phyloP scores from a whole-genome alignment of 345 rosid genomes.

The Hibiscus mutabilis region DNA sequence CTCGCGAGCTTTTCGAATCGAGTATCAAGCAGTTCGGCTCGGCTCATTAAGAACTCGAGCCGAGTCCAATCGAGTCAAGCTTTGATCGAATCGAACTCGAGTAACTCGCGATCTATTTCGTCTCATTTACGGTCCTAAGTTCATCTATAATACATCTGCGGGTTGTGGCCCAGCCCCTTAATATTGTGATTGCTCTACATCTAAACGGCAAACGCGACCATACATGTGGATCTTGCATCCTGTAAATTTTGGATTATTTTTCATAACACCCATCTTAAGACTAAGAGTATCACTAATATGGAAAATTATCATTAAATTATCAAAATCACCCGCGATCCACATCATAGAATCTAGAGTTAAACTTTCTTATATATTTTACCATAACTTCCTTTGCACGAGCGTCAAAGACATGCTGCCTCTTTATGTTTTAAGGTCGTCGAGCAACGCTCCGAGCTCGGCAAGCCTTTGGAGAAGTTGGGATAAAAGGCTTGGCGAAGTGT shows the following conservation, averaged over 20 bases:
- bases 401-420: neutral
- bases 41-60: too few relatives aligned
- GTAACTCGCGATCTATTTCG: too few relatives aligned
- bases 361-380: neutral
- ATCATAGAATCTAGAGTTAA: neutral
- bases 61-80: too few relatives aligned
- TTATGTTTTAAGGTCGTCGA: slow-evolving; percentile 1
- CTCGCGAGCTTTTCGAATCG: too few relatives aligned
- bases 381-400: neutral
- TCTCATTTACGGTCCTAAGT: too few relatives aligned
- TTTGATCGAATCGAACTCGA: too few relatives aligned
- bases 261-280: neutral
- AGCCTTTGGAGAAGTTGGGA: slow-evolving; percentile 2
- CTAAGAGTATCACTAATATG: neutral
- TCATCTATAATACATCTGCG: neutral
- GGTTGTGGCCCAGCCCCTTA: neutral
- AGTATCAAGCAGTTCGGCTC: too few relatives aligned
- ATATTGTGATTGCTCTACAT: neutral
- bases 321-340: neutral
- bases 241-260: neutral
- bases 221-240: neutral
- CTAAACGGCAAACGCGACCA: neutral
- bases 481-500: slow-evolving; percentile 37
- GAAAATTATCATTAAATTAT: neutral
- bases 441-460: neutral